Evolutionary conservation across 2,329 filamentous ascomycete genomes (phyloP).

Genomic region (Harringtonia lauricola): DNA sequence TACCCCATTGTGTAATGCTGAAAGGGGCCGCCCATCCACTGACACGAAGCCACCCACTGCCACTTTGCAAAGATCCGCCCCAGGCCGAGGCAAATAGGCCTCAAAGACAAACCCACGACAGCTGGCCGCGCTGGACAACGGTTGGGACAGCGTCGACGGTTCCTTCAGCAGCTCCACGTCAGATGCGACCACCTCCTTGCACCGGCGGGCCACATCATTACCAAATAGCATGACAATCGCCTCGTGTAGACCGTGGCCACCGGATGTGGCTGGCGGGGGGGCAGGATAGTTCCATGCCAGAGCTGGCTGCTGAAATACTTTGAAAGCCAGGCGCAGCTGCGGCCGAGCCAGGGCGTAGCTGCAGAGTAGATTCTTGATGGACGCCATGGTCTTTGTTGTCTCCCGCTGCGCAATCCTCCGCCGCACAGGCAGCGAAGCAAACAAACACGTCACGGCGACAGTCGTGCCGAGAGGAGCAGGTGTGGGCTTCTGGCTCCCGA

Average conservation of each 20-base stretch:
- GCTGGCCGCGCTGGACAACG: slow-evolving; percentile 5
- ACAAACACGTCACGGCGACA: slow-evolving; percentile 48
- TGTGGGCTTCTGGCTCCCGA: slow-evolving; percentile 19
- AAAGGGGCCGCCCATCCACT: slow-evolving; percentile 57
- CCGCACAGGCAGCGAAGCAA: slow-evolving; percentile 52
- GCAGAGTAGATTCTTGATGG: slow-evolving; percentile 48
- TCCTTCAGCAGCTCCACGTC: neutral
- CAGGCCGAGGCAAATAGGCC: slow-evolving; percentile 44
- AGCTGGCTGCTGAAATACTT: slow-evolving; percentile 41
- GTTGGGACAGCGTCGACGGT: slow-evolving; percentile 1
- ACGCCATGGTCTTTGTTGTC: slow-evolving; percentile 41
- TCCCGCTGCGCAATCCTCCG: slow-evolving; percentile 46
- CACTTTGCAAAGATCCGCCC: slow-evolving; percentile 31
- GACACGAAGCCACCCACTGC: slow-evolving; percentile 51
- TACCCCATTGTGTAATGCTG: slow-evolving; percentile 38
- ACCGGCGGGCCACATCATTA: slow-evolving; percentile 17
- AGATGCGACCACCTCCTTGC: slow-evolving; percentile 3
- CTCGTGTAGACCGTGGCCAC: slow-evolving; percentile 35
- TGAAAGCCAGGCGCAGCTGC: slow-evolving; percentile 48
- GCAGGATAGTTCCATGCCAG: slow-evolving; percentile 49
- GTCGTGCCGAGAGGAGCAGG: slow-evolving; percentile 59
- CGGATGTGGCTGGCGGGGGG: slow-evolving; percentile 7
- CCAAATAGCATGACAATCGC: slow-evolving; percentile 53
- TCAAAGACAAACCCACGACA: slow-evolving; percentile 32
- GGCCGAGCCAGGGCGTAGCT: slow-evolving; percentile 58